phyloP scores from a whole-genome alignment of 768 basidiomycete species.

The Xanthoconium stramineum region DNA sequence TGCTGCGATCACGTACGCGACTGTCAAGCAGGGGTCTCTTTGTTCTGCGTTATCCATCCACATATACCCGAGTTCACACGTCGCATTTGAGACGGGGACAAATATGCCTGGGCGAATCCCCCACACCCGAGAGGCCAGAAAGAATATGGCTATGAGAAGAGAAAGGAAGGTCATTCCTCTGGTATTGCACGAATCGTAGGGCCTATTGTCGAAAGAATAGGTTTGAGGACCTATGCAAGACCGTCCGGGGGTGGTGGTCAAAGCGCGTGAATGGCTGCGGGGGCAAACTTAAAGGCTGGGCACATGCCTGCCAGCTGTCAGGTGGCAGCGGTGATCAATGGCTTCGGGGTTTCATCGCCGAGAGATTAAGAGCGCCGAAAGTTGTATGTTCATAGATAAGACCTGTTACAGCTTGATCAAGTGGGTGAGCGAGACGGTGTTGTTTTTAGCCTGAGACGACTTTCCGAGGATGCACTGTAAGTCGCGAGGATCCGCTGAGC shows the following conservation, averaged over 20 bases:
- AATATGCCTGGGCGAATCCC: conserved; percentile 10
- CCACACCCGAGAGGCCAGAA: conserved; percentile 5
- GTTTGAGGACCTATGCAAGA: not conserved
- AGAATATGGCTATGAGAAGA: not conserved
- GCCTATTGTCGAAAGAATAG: not conserved
- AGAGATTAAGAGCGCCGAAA: not conserved
- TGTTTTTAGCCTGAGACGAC: too few relatives aligned
- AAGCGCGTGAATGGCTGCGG: not conserved
- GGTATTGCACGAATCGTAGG: not conserved
- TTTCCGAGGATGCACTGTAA: too few relatives aligned
- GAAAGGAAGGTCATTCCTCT: conserved; percentile 3
- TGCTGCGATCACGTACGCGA: conserved; percentile 31
- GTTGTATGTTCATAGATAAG: not conserved
- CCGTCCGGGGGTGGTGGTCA: not conserved
- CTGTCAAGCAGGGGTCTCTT: conserved; percentile 21
- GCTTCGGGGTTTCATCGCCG: not conserved
- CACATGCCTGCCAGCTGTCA: not conserved
- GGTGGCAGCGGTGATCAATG: conserved; percentile 8
- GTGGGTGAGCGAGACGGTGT: too few relatives aligned
- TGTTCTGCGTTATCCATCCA: conserved; percentile 27
- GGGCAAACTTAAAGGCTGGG: not conserved
- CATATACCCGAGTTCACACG: conserved; percentile 14
- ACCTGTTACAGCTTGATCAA: too few relatives aligned
- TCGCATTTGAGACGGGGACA: conserved; percentile 8
- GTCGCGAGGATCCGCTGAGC: too few relatives aligned